Evolutionary conservation across 2,329 filamentous ascomycete genomes (phyloP), one percentile per base, ranked within the genome.

Genomic region (Neoarthrinium moseri): DNA sequence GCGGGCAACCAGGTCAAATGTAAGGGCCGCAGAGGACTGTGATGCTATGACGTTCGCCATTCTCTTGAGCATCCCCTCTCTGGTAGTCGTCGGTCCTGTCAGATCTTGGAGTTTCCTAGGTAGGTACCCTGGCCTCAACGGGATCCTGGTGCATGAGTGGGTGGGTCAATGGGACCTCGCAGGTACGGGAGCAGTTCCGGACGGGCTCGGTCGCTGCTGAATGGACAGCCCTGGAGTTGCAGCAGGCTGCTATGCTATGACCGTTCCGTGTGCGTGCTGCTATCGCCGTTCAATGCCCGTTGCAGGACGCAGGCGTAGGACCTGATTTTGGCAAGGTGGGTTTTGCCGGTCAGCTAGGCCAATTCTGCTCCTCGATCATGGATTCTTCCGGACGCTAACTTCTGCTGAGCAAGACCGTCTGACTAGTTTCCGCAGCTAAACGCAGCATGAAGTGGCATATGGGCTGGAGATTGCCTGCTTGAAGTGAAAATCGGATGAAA

Each of bases 1-100:
- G 65, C 80, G 83, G 39, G 86, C 86, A 48, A 89, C 70, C 23
- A 92, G 75, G 56, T 94, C 86, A 63, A 92, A 92, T 2, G 77
- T 89, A 63, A 95, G 75, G 38, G 90, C 89, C 11, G 86, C 68
- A 15, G 77, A 78, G 20, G 72, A 64, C 23, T 59, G 56, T 39
- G 61, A 78, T 55, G 74, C 73, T 61, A 82, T 71, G 43, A 71
- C 70, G 40, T 29, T 44, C 8, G 73, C 70, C 75, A 79, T 79
- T 53, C 59, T 76, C 57, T 60, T 66, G 37, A 58, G 52, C 55
- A 55, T 53, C 38, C 35, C 41, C 21, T 34, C 23, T 18, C 27
- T 13, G 24, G 20, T n/a, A 29, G 33, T 22, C 35, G 20, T 38
- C 17, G 33, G 33, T 17, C 22, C 21, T 36, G 24, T 6, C 11